These are phyloP conservation scores for Globisporangium takayamanum DNA, from an alignment of 352 stramenopile genomes.

Conservation along the genomic window DNA sequence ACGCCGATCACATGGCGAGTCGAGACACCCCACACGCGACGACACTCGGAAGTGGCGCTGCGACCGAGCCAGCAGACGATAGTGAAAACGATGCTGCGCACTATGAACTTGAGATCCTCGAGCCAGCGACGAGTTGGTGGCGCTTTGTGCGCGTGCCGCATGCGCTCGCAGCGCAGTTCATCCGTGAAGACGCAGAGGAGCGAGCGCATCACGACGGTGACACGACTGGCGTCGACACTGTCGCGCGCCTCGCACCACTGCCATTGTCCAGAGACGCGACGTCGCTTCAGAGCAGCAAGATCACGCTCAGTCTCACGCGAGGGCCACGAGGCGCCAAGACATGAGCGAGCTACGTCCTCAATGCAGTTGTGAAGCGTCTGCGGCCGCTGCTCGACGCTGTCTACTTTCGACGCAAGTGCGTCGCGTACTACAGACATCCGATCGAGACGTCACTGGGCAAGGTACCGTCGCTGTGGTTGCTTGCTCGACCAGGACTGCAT, in stretches of 20 bases:
- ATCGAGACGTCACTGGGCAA: slow-evolving; percentile 35
- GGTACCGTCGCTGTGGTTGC: slow-evolving; percentile 15
- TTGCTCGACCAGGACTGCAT: not conserved
- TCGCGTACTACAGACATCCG: slow-evolving; percentile 13
- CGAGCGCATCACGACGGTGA: not conserved
- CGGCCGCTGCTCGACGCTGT: not conserved
- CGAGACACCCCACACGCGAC: slow-evolving; percentile 5
- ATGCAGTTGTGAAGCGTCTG: not conserved
- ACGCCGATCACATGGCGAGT: not conserved
- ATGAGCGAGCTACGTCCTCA: not conserved
- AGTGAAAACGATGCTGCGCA: slow-evolving; percentile 4
- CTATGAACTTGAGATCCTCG: slow-evolving; percentile 15
- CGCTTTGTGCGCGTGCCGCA: slow-evolving; percentile 1
- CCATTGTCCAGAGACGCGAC: not conserved
- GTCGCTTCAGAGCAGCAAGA: not conserved
- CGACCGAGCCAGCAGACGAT: not conserved
- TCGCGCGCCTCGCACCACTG: too few species aligned
- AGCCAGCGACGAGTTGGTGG: slow-evolving; percentile 8
- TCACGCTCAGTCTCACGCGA: not conserved
- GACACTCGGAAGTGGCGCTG: slow-evolving; percentile 8
- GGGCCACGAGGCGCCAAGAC: not conserved
- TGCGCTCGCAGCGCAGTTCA: not conserved
- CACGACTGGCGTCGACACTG: not conserved
- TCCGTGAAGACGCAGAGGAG: not conserved
- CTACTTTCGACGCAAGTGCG: not conserved